A percentile compares a stretch with the other conserved stretches of the same genome.
phyloP scores from a whole-genome alignment of 2,329 filamentous ascomycete species.

The Colletotrichum sp. region DNA sequence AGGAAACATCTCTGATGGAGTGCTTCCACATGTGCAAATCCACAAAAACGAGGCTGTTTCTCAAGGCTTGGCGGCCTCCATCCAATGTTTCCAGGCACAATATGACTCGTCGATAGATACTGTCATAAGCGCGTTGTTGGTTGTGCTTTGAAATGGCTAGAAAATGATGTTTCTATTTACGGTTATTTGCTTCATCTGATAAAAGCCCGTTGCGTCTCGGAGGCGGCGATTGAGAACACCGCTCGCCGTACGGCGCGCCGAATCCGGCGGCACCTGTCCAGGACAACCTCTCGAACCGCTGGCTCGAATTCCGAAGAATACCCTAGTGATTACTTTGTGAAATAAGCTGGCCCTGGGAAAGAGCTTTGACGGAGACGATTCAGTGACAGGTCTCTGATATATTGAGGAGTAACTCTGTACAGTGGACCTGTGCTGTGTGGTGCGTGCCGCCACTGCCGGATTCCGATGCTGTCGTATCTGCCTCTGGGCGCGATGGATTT shows the following conservation, averaged over 20 bases:
- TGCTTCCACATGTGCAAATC: background rate
- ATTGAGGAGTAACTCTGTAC: background rate
- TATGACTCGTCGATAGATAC: background rate
- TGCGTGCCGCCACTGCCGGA: background rate
- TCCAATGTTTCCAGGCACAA: background rate
- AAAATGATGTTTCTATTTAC: background rate
- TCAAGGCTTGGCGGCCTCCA: background rate
- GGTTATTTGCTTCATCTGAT: background rate
- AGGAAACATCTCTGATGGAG: background rate
- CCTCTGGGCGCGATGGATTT: background rate
- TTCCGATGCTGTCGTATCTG: background rate
- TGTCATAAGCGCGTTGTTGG: background rate
- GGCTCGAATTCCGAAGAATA: background rate
- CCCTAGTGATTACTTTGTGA: background rate
- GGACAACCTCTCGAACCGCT: background rate
- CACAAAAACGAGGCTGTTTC: background rate
- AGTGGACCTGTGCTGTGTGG: background rate
- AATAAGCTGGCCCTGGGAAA: background rate
- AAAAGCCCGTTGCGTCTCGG: background rate
- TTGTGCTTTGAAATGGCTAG: background rate
- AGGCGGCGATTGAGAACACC: background rate
- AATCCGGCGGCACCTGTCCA: background rate
- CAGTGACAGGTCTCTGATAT: background rate
- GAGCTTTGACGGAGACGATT: background rate
- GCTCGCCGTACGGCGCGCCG: background rate